phyloP scores from a whole-genome alignment of 176 grass and related monocot genomes.

The maize (Zea mays) region DNA sequence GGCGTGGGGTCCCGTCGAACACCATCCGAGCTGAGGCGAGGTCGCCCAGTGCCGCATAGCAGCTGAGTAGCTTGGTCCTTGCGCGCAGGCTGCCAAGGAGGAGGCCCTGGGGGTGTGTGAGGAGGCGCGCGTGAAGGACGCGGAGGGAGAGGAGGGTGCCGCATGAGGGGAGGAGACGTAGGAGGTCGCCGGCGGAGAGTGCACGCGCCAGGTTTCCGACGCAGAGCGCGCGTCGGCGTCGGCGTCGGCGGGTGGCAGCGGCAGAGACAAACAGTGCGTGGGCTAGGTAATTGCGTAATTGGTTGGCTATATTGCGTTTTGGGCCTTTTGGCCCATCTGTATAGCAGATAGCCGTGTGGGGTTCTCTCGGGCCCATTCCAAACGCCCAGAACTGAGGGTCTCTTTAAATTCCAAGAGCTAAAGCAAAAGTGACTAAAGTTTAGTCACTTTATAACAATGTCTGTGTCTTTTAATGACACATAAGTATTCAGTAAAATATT shows the following conservation, averaged over 20 bases:
- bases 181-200: conserved; percentile 23
- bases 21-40: conserved; percentile 50
- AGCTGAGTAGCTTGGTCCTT: conserved; percentile 67
- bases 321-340: neutral
- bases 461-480: no score
- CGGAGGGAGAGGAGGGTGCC: conserved; percentile 39
- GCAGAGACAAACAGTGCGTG: neutral
- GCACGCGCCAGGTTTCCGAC: conserved; percentile 36
- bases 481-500: no score
- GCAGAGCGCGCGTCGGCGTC: neutral
- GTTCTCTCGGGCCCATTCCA: neutral
- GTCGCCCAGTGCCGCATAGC: conserved; percentile 53
- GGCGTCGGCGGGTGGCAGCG: no score
- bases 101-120: conserved; percentile 20
- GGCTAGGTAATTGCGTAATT: neutral
- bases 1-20: conserved; percentile 50
- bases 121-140: conserved; percentile 48
- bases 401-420: no score
- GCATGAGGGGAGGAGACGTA: conserved; percentile 48
- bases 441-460: no score
- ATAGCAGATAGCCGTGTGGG: neutral
- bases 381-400: neutral
- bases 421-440: no score
- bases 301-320: neutral
- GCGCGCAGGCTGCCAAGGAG: conserved; percentile 32